Evolutionary conservation across 2,329 filamentous ascomycete genomes (phyloP).

Genomic region (Beauveria sp.): DNA sequence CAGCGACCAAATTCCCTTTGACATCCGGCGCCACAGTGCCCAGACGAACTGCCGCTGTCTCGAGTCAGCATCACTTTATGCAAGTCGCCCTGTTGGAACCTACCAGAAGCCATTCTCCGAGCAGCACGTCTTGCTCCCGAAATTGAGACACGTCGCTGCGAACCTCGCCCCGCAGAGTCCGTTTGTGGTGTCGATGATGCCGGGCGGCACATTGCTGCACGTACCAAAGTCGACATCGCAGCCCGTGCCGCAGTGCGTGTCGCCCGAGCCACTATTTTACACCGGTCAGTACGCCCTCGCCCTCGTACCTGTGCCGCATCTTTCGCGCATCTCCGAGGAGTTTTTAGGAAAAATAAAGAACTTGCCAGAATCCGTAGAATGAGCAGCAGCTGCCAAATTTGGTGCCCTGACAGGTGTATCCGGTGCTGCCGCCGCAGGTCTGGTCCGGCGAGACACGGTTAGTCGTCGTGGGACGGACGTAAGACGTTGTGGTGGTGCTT

Average conservation of each 20-base stretch:
- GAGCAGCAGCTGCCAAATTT: conserved; percentile 33
- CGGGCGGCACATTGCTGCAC: conserved; percentile 20
- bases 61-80: background rate
- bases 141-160: conserved; percentile 25
- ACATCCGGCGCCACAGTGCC: conserved; percentile 27
- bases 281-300: background rate
- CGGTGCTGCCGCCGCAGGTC: conserved; percentile 26
- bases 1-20: conserved; percentile 27
- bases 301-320: background rate
- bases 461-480: conserved; percentile 15
- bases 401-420: conserved; percentile 29
- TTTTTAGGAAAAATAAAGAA: background rate
- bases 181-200: conserved; percentile 26
- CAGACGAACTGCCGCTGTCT: background rate
- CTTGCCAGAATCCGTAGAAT: conserved; percentile 32
- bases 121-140: conserved; percentile 27
- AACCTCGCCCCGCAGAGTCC: conserved; percentile 27
- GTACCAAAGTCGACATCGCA: conserved; percentile 28
- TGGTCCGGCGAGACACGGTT: conserved; percentile 26
- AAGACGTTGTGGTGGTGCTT: conserved; percentile 12
- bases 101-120: conserved; percentile 29
- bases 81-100: conserved; percentile 8
- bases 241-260: conserved; percentile 29
- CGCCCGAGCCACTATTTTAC: conserved; percentile 22
- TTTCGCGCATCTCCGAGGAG: too few species aligned